Evolutionary conservation across 1,284 basidiomycete species (phyloP), one percentile per base, ranked within the genome.

Genomic region (Pyrrhoderma lamaoense): DNA sequence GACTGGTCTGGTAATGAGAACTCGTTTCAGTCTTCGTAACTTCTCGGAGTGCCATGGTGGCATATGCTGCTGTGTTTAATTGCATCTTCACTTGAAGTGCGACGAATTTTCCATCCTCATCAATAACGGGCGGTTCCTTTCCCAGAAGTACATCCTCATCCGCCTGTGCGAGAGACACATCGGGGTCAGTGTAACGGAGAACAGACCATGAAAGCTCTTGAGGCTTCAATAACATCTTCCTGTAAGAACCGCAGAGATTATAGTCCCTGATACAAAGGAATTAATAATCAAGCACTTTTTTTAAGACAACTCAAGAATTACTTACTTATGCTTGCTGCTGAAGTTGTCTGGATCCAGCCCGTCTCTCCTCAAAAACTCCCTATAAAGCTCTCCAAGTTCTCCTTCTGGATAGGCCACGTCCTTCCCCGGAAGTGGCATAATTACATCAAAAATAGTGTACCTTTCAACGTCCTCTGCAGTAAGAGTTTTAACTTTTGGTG

Each of bases 21-120:
- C 89, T 90, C 9, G 93, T 96, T 61, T 94, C 91, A 37, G 86
- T 88, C 69, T 93, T 93, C 11, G 92, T 95, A 42, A 95, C 82
- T 67, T 95, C 92, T 42, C 93, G 80, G 57, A 97, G 66, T 3
- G 93, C 93, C 93, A 97, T 97, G 2, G 93, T 97, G 1, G 93
- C 93, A 66, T 95, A 97, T 2, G 90, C 87, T 2, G 89, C 86
- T 2, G 90, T 90, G 19, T 89, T 89, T 18, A 97, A 75, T 11
- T 77, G 80, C 53, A 95, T 69, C 45, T 81, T 70, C 51, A 96
- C 80, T 62, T 93, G 91, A 35, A 96, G 69, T 1, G 93, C 93
- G 63, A 82, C 71, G 66, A 93, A 94, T 60, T 80, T 86, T 42
- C 90, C 91, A 54, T 82, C 75, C 56, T 80, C 78, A 11, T 76